These are phyloP conservation scores for Diphasiastrum complanatum DNA, from an alignment of 83 land plant genomes.

Conservation along the genomic window DNA sequence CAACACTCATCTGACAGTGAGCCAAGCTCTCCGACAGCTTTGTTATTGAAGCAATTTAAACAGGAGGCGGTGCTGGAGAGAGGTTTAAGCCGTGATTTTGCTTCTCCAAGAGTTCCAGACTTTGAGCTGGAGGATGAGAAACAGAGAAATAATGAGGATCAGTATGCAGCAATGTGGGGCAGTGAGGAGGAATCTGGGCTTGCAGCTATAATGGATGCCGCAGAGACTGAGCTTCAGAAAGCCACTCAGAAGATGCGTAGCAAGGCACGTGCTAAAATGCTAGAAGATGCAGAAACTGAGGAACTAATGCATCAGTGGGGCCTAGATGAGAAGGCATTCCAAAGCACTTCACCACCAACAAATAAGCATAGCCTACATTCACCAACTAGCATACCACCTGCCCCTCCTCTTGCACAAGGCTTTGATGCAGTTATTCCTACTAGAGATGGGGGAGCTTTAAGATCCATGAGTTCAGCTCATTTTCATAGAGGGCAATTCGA, in stretches of 20 bases:
- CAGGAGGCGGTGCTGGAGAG: slow-evolving; percentile 34
- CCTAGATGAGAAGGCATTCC: slow-evolving; percentile 52
- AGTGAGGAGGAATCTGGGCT: slow-evolving; percentile 37
- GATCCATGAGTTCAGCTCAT: slow-evolving; percentile 60
- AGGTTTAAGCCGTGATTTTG: slow-evolving; percentile 9
- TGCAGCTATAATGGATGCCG: slow-evolving; percentile 32
- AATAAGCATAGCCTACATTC: slow-evolving; percentile 35
- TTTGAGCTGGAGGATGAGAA: slow-evolving; percentile 22
- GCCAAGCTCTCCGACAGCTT: slow-evolving; percentile 59
- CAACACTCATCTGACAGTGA: slow-evolving; percentile 43
- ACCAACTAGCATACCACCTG: slow-evolving; percentile 25
- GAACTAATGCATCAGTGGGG: slow-evolving; percentile 70
- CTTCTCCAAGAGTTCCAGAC: slow-evolving; percentile 5
- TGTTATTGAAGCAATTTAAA: slow-evolving; percentile 53
- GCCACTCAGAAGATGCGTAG: slow-evolving; percentile 30
- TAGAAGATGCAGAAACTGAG: slow-evolving; percentile 73
- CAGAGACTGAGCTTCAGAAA: slow-evolving; percentile 37
- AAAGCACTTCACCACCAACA: slow-evolving; percentile 35
- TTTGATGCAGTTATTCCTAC: slow-evolving; percentile 54
- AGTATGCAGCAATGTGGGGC: background rate
- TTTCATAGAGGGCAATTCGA: slow-evolving; percentile 42
- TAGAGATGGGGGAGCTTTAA: slow-evolving; percentile 61
- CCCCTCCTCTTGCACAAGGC: slow-evolving; percentile 66
- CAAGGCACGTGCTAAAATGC: slow-evolving; percentile 47
- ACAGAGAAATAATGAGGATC: background rate